Base-by-base conservation (phyloP, 805 yeast genomes). In the Kregervanrija delftensis region DNA sequence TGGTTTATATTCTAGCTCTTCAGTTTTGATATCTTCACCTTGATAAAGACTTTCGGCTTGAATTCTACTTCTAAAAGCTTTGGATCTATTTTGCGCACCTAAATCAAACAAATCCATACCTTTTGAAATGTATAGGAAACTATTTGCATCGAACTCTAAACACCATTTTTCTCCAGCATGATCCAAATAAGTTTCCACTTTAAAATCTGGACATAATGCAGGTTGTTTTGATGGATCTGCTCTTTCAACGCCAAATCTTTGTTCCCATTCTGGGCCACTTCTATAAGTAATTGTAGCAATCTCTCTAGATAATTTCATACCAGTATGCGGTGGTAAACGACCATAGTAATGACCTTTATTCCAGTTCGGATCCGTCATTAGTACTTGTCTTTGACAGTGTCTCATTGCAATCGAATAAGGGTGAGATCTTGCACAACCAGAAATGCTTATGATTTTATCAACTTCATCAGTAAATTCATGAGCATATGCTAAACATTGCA, bases 211-310 rank as follows among this genome's bases (percentile, higher is more conserved):
- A 62, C 97, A 90, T 31, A 90, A 68, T 0, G 96, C 96, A 3
- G 96, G 96, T 11, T 83, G 76, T 49, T 71, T 72, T 1, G 79
- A 67, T 14, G 88, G 91, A 58, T 87, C 89, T 0, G 95, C 83
- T 48, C 97, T 71, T 54, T 84, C 87, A 45, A 95, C 77, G 4
- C 96, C 96, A 61, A 90, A 90, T 48, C 97, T 69, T 49, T 81
- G 78, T 62, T 90, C 97, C 97, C 97, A 90, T 64, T 90, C 97
- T 1, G 97, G 97, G 2, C 97, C 97, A 1, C 96, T 86, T 53
- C 97, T 72, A 63, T 90, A 90, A 0, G 96, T 88, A 44, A 90
- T 86, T 0, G 97, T 90, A 31, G 96, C 96, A 40, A 90, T 87
- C 62, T 88, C 96, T 50, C 97, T 73, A 1, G 96, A 91, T 33